phyloP scores from a whole-genome alignment of 106 monocot genomes.

The Phalaenopsis equestris region DNA sequence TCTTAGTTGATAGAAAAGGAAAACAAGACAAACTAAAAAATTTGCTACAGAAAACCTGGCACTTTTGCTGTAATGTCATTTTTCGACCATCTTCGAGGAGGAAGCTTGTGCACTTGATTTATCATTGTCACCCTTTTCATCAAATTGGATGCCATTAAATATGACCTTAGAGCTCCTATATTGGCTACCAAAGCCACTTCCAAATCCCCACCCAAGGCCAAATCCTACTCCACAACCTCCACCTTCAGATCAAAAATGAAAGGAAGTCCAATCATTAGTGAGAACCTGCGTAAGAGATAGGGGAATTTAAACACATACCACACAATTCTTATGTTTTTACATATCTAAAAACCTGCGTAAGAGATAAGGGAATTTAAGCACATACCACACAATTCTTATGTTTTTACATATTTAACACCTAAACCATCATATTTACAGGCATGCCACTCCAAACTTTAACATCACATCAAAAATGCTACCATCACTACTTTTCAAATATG shows the following conservation, averaged over 20 bases:
- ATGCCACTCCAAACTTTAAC: too few relatives aligned
- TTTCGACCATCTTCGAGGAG: constrained; percentile 13
- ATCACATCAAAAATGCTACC: too few relatives aligned
- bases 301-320: background rate
- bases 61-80: too few relatives aligned
- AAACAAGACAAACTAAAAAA: too few relatives aligned
- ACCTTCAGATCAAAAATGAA: constrained; percentile 35
- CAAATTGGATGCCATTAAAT: constrained; percentile 75
- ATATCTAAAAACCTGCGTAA: background rate
- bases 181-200: constrained; percentile 77
- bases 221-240: constrained; percentile 93
- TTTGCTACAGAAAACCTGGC: too few relatives aligned
- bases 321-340: too few relatives aligned
- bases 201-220: constrained; percentile 97
- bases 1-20: too few relatives aligned
- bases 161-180: constrained; percentile 53
- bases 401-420: too few relatives aligned
- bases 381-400: too few relatives aligned
- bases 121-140: constrained; percentile 22
- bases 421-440: too few relatives aligned
- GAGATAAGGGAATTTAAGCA: background rate
- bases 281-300: background rate
- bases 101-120: background rate
- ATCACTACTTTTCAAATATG: too few relatives aligned
- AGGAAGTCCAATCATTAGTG: background rate